These are phyloP conservation scores for Leccinum subgranulosum DNA, from an alignment of 768 basidiomycete species.

Conservation along the genomic window DNA sequence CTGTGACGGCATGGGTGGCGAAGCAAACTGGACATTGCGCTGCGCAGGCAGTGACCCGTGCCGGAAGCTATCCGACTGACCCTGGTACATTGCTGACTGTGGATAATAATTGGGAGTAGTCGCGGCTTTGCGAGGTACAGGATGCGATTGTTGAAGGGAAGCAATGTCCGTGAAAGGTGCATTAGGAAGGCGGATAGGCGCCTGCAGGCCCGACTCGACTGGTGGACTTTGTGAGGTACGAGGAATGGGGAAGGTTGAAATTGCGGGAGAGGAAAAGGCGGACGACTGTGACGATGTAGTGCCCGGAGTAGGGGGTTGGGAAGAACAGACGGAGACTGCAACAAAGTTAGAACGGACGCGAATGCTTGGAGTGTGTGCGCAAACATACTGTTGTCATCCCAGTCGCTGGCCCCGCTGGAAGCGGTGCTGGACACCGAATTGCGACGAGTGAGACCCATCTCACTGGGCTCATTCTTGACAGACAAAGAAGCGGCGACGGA, in stretches of 20 bases:
- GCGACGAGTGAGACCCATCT: conserved; percentile 51
- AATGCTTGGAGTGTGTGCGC: not conserved
- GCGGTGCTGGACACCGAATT: conserved; percentile 59
- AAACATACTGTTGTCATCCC: conserved; percentile 73
- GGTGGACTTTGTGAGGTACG: conserved; percentile 50
- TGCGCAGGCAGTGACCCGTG: conserved; percentile 31
- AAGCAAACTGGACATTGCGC: conserved; percentile 28
- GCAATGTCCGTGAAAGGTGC: conserved; percentile 70
- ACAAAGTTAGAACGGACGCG: not conserved
- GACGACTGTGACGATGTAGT: conserved; percentile 60
- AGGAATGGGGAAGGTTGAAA: conserved; percentile 58
- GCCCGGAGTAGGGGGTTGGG: conserved; percentile 34
- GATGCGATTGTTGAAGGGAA: conserved; percentile 40
- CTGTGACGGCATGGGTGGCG: conserved; percentile 30
- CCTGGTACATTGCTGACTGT: conserved; percentile 26
- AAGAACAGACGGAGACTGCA: conserved; percentile 30
- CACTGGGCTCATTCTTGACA: conserved; percentile 66
- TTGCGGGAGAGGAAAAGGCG: conserved; percentile 63
- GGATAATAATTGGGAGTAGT: conserved; percentile 34
- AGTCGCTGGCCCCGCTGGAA: conserved; percentile 61
- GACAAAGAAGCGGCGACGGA: conserved; percentile 34
- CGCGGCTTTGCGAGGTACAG: conserved; percentile 31
- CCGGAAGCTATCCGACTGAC: conserved; percentile 29
- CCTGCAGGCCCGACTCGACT: conserved; percentile 43
- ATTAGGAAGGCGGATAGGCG: conserved; percentile 66